Conservation (phyloP, 164 flowering plant species). For the Brasenia schreberi region DNA sequence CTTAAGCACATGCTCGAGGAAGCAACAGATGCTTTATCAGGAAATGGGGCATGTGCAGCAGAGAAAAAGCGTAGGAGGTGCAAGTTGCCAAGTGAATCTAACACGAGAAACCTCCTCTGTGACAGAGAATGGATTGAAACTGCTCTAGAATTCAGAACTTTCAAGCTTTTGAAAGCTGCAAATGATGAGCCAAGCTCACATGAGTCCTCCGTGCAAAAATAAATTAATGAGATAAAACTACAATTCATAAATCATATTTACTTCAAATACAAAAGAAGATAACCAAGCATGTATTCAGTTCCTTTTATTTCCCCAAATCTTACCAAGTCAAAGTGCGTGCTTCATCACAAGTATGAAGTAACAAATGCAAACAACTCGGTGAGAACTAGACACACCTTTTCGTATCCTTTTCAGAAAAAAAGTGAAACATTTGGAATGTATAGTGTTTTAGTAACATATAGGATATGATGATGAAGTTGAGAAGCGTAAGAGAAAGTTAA, state of each 20-base stretch:
- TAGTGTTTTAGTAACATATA: too few species aligned
- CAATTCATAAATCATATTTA: too few species aligned
- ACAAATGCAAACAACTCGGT: too few species aligned
- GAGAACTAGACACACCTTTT: too few species aligned
- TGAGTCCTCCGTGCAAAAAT: conserved; percentile 16
- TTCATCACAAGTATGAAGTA: too few species aligned
- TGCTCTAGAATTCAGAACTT: conserved; percentile 30
- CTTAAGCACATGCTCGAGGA: conserved; percentile 21
- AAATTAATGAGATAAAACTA: background rate
- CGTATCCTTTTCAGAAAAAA: too few species aligned
- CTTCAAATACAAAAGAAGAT: background rate
- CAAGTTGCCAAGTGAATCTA: conserved; percentile 65
- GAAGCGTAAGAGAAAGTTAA: too few species aligned
- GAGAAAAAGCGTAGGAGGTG: conserved; percentile 33
- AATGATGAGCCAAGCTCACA: conserved; percentile 28
- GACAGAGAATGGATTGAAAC: conserved; percentile 52
- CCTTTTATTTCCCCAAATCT: background rate
- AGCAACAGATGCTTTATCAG: conserved; percentile 1
- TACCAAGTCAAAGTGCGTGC: background rate
- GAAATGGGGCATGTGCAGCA: conserved; percentile 22
- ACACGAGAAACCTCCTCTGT: conserved; percentile 35
- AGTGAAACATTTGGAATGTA: too few species aligned
- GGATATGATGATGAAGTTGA: too few species aligned
- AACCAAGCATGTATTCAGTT: background rate
- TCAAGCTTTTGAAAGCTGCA: conserved; percentile 28